Evolutionary conservation across 2,329 filamentous ascomycete genomes (phyloP).

Genomic region (Monosporascus sp.): DNA sequence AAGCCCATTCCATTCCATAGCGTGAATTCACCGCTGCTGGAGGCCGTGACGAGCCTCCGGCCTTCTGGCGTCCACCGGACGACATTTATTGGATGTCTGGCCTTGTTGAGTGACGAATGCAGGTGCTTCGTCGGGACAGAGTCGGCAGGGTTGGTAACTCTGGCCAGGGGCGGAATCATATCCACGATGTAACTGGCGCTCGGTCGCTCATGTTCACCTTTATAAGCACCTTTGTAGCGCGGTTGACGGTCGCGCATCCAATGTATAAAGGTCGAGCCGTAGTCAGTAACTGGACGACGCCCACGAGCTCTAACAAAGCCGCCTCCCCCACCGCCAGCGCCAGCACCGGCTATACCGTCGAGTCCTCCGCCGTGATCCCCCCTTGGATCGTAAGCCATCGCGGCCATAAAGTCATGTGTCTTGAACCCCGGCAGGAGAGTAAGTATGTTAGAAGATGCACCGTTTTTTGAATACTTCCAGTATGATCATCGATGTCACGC

Average conservation of each 20-base stretch:
- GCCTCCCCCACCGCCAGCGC: conserved; percentile 34
- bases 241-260: conserved; percentile 84
- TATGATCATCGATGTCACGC: not conserved
- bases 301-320: conserved; percentile 45
- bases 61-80: conserved; percentile 98
- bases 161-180: conserved; percentile 80
- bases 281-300: conserved; percentile 75
- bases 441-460: not conserved
- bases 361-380: conserved; percentile 40
- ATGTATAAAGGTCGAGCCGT: conserved; percentile 82
- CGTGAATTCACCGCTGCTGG: conserved; percentile 95
- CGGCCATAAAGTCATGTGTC: conserved; percentile 13
- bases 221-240: conserved; percentile 65
- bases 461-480: not conserved
- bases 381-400: conserved; percentile 51
- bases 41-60: conserved; percentile 82
- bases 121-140: conserved; percentile 91
- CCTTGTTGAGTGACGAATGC: conserved; percentile 97
- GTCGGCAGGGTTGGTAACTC: conserved; percentile 70
- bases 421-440: not conserved
- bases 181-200: conserved; percentile 87
- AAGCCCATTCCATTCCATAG: conserved; percentile 98
- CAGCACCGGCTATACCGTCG: conserved; percentile 33
- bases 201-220: conserved; percentile 75
- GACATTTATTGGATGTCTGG: conserved; percentile 94